Conservation (phyloP, 768 basidiomycete species). For the Tylopilus sp. region DNA sequence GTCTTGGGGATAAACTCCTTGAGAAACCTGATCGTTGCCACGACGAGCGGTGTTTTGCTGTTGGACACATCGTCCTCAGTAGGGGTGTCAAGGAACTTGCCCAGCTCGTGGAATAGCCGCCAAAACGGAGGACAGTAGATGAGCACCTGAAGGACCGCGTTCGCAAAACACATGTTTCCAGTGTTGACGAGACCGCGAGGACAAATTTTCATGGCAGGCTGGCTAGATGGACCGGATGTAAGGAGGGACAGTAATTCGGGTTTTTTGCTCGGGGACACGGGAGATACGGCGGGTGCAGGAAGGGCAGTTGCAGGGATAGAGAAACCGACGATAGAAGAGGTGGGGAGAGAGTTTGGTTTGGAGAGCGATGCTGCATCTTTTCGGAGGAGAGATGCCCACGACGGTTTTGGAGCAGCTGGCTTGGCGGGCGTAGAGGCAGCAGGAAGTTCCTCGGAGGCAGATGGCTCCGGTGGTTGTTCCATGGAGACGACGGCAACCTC, state of each 20-base stretch:
- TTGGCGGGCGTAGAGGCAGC: conserved; percentile 19
- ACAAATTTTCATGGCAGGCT: conserved; percentile 37
- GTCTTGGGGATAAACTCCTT: conserved; percentile 58
- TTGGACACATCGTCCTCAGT: conserved; percentile 24
- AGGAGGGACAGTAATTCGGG: conserved; percentile 55
- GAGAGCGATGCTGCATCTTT: conserved; percentile 39
- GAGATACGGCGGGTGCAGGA: conserved; percentile 15
- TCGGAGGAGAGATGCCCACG: conserved; percentile 73
- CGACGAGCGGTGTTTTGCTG: conserved; percentile 52
- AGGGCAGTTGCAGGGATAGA: conserved; percentile 57
- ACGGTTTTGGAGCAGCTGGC: conserved; percentile 48
- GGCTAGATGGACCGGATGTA: conserved; percentile 34
- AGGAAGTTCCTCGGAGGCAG: not conserved
- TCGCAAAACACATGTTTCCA: conserved; percentile 98
- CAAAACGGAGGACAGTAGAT: conserved; percentile 89
- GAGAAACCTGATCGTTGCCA: conserved; percentile 71
- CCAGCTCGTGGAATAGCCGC: conserved; percentile 70
- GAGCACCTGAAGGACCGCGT: conserved; percentile 87
- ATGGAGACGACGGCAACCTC: not conserved
- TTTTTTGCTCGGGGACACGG: conserved; percentile 39
- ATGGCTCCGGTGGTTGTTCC: conserved; percentile 1
- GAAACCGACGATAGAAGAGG: conserved; percentile 69
- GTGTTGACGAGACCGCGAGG: conserved; percentile 88
- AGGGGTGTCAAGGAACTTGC: conserved; percentile 42
- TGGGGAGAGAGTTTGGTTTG: conserved; percentile 53